Evolutionary conservation across 495 filamentous ascomycete species (phyloP), one percentile per base, ranked within the genome.

Genomic region (Hyaloscypha finlandica): DNA sequence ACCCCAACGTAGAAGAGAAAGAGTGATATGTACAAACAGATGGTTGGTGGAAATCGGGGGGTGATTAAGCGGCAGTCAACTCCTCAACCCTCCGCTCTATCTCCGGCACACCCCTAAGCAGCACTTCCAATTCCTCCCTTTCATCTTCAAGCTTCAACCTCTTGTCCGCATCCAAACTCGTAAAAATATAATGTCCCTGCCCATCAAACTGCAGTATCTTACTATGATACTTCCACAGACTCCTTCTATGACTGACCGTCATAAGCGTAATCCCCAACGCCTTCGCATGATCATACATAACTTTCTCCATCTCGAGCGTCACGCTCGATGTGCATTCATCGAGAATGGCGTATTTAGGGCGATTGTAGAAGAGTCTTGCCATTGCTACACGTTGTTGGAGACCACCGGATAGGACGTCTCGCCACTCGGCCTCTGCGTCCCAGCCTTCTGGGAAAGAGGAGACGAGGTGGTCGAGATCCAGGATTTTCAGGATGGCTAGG

Each of bases 271-370:
- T 94, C 5, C 92, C 93, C 29, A 96, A 79, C 42, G 83, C 80
- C 84, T 99, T 99, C 57, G 96, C 95, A 22, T 89, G 94, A 64
- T 97, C 94, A 77, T 99, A 99, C 93, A 99, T 97, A 73, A 92
- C 83, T 72, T 92, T 91, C 74, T 99, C 95, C 51, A 94, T 93
- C 56, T 97, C 94, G 9, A 97, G 83, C 8, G 96, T 97, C 29
- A 98, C 93, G 60, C 87, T 91, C 58, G 89, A 93, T 2, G 95
- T 99, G 79, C 95, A 99, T 78, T 99, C 95, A 76, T 99, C 95
- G 25, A 99, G 81, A 71, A 99, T 99, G 19, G 95, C 95, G 76
- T 91, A 92, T 69, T 91, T 90, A 3, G 95, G 95, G 3, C 86
- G 82, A 78, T 99, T 96, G 78, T 99, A 99, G 79, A 98, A 98